Evolutionary conservation across 2,329 filamentous ascomycete genomes (phyloP).

Genomic region (Paecilomyces variotii): DNA sequence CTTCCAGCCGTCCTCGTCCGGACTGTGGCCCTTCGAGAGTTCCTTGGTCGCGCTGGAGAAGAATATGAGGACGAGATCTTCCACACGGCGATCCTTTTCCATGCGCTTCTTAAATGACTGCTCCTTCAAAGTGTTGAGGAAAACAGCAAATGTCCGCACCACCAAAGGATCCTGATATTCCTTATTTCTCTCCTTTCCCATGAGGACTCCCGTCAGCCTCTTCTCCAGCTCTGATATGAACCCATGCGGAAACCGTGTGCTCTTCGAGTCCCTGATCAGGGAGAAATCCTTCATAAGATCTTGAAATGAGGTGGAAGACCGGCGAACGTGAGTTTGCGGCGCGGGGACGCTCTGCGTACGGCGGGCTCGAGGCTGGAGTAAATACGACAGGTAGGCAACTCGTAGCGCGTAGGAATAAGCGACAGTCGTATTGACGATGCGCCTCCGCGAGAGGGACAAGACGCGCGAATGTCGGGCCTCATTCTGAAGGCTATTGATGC

Average conservation of each 20-base stretch:
- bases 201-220: conserved; percentile 70
- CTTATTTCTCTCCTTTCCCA: conserved; percentile 72
- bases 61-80: conserved; percentile 91
- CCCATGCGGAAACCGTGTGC: conserved; percentile 61
- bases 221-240: conserved; percentile 67
- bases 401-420: conserved; percentile 88
- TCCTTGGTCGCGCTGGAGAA: conserved; percentile 92
- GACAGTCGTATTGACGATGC: conserved; percentile 55
- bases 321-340: conserved; percentile 57
- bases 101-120: conserved; percentile 80
- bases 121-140: conserved; percentile 88
- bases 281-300: conserved; percentile 86
- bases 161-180: conserved; percentile 87
- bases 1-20: conserved; percentile 84
- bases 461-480: conserved; percentile 34
- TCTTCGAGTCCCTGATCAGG: conserved; percentile 58
- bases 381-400: conserved; percentile 83
- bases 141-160: conserved; percentile 89
- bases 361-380: conserved; percentile 83
- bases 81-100: conserved; percentile 87
- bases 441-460: conserved; percentile 34
- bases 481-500: conserved; percentile 40
- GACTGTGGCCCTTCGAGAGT: conserved; percentile 65
- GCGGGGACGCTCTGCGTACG: conserved; percentile 74
- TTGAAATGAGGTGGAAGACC: conserved; percentile 63